A percentile compares a stretch with the other conserved stretches of the same genome.
phyloP scores from a whole-genome alignment of 768 basidiomycete genomes.

The Omphalotus guepiniiformis region DNA sequence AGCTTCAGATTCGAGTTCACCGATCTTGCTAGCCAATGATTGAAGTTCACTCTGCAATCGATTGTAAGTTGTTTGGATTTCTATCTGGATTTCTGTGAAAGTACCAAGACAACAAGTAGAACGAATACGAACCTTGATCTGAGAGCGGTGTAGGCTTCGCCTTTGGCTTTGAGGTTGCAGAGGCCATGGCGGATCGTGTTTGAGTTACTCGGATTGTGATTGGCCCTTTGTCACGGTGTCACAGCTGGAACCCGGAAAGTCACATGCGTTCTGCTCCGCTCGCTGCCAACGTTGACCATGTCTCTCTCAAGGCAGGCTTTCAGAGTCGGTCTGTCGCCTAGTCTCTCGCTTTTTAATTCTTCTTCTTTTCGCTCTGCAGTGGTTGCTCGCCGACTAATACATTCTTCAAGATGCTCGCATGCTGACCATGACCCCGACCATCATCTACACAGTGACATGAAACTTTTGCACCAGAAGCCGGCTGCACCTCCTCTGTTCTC shows the following conservation, averaged over 20 bases:
- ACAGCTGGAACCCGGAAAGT: not conserved
- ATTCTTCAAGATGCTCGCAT: slow-evolving; percentile 35
- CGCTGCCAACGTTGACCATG: slow-evolving; percentile 47
- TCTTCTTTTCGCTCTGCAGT: slow-evolving; percentile 27
- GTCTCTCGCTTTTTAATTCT: slow-evolving; percentile 22
- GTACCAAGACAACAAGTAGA: slow-evolving; percentile 10
- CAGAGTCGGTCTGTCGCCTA: slow-evolving; percentile 1
- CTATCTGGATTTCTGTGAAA: slow-evolving; percentile 55
- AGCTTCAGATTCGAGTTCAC: slow-evolving; percentile 91
- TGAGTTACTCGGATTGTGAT: slow-evolving; percentile 16
- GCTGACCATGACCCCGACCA: slow-evolving; percentile 31
- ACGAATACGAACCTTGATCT: slow-evolving; percentile 60
- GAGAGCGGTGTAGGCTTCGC: slow-evolving; percentile 53
- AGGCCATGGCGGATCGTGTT: slow-evolving; percentile 37
- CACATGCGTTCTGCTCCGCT: slow-evolving; percentile 20
- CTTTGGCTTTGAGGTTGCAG: slow-evolving; percentile 52
- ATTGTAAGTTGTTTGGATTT: slow-evolving; percentile 79
- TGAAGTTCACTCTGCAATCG: slow-evolving; percentile 87
- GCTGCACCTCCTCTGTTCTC: slow-evolving; percentile 1
- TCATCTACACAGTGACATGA: slow-evolving; percentile 32
- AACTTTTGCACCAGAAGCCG: slow-evolving; percentile 3
- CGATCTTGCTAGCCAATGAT: slow-evolving; percentile 89
- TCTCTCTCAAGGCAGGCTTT: slow-evolving; percentile 43
- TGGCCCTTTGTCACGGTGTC: slow-evolving; percentile 22
- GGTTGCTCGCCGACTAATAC: slow-evolving; percentile 48